A percentile compares a stretch with the other conserved stretches of the same genome.
phyloP scores from a whole-genome alignment of 805 yeast genomes.

The Metschnikowia baotianmanensis region DNA sequence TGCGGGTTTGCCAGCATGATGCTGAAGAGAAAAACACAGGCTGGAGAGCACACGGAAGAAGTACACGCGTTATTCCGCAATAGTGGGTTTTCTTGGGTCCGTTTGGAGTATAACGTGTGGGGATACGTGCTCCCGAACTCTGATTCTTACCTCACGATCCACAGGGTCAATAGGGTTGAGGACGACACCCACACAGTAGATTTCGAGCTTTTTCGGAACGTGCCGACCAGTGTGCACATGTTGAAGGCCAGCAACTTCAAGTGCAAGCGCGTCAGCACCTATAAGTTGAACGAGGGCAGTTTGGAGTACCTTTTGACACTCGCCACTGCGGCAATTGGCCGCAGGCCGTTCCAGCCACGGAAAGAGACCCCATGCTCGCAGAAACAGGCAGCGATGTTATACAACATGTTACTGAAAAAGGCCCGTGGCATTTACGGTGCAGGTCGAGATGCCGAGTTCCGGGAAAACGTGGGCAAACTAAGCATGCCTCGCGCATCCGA shows the following conservation, averaged over 20 bases:
- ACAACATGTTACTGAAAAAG: neutral
- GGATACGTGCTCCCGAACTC: constrained; percentile 19
- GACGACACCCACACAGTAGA: constrained; percentile 1
- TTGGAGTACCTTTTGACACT: constrained; percentile 9
- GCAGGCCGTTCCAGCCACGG: constrained; percentile 6
- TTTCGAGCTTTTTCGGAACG: constrained; percentile 5
- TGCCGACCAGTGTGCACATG: constrained; percentile 17
- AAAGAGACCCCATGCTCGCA: constrained; percentile 1
- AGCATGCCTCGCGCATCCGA: constrained; percentile 18
- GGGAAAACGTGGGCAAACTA: constrained; percentile 12
- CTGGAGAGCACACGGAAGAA: constrained; percentile 9
- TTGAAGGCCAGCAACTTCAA: constrained; percentile 22
- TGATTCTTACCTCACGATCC: constrained; percentile 10
- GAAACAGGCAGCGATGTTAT: constrained; percentile 14
- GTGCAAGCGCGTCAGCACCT: constrained; percentile 15
- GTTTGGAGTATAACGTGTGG: constrained; percentile 36
- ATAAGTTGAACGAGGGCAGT: constrained; percentile 8
- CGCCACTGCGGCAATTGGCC: constrained; percentile 1
- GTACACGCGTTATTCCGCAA: constrained; percentile 18
- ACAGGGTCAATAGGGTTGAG: constrained; percentile 2
- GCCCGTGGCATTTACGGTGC: constrained; percentile 7
- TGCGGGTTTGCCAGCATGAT: constrained; percentile 33
- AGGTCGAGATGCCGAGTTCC: constrained; percentile 12
- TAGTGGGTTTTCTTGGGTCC: constrained; percentile 24
- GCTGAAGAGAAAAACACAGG: neutral